phyloP scores from a whole-genome alignment of 306 rosid species.

The Dalbergia cultrata region DNA sequence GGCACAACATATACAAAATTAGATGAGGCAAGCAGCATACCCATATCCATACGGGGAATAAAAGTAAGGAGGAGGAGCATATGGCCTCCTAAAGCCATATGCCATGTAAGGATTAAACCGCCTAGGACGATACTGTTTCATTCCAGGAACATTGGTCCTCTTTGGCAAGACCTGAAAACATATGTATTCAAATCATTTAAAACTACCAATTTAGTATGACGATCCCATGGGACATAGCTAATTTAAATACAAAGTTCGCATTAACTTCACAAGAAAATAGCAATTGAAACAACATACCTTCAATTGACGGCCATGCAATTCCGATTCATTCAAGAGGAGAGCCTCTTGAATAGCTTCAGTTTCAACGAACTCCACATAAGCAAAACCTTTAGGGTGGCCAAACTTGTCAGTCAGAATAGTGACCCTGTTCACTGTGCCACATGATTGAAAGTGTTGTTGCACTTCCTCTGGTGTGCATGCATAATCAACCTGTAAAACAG shows the following conservation, averaged over 20 bases:
- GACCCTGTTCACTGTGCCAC: conserved; percentile 93
- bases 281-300: conserved; percentile 58
- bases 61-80: conserved; percentile 71
- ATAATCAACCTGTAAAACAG: conserved; percentile 82
- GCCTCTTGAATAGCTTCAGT: conserved; percentile 94
- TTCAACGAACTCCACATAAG: conserved; percentile 92
- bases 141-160: conserved; percentile 96
- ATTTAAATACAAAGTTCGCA: conserved; percentile 15
- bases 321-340: conserved; percentile 77
- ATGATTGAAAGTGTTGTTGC: conserved; percentile 95
- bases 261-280: conserved; percentile 9
- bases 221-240: conserved; percentile 16
- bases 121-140: conserved; percentile 87
- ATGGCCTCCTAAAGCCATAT: conserved; percentile 82
- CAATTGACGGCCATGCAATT: conserved; percentile 93
- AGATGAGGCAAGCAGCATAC: conserved; percentile 56
- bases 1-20: neutral
- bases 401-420: conserved; percentile 90
- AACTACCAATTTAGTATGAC: conserved; percentile 12
- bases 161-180: conserved; percentile 81
- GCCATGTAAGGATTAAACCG: conserved; percentile 82
- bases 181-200: conserved; percentile 36
- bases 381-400: conserved; percentile 97
- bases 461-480: conserved; percentile 99
- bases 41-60: conserved; percentile 92